Base-by-base conservation (phyloP, 345 rosid species). In the Citrus maxima region DNA sequence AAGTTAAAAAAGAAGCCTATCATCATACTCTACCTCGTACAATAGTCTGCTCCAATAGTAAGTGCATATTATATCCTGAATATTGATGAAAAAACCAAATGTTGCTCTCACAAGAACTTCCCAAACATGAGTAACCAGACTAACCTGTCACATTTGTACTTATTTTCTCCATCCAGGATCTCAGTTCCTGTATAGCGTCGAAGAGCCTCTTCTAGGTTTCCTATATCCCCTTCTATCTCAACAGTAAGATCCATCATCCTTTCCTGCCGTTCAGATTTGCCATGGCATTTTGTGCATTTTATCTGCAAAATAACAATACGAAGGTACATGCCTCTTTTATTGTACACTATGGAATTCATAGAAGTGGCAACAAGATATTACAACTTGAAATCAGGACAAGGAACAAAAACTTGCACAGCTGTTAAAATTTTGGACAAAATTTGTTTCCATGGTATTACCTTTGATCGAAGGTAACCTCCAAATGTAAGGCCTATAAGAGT, bases 201-300 rank as follows among this genome's bases (percentile, higher is more conserved):
- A 82, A 97, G 93, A 68, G 98, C 99, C 80, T 92, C 98, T 84
- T 97, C 99, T 71, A 97, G 89, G 80, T 88, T 93, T 70, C 87
- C 89, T 80, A 94, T 86, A 73, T 90, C 96, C 70, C 99, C 98
- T 75, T 87, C 98, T 77, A 94, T 93, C 88, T 97, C 99, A 83
- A 97, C 96, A 7, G 99, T 88, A 69, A 97, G 91, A 87, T 97
- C 98, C 98, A 97, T 97, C 91, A 97, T 94, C 87, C 93, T 89
- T 88, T 97, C 99, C 27, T 82, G 89, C 78, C 87, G 84, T 82
- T 92, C 98, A 46, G 97, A 94, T 79, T 93, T 97, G 79, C 87
- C 89, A 72, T 85, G 89, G 81, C 99, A 97, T 78, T 89, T 94
- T 89, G 88, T 84, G 91, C 99, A 97, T 86, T 86, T 86, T 80